phyloP scores from a whole-genome alignment of 352 stramenopile genomes.

The Globisporangium irregulare region DNA sequence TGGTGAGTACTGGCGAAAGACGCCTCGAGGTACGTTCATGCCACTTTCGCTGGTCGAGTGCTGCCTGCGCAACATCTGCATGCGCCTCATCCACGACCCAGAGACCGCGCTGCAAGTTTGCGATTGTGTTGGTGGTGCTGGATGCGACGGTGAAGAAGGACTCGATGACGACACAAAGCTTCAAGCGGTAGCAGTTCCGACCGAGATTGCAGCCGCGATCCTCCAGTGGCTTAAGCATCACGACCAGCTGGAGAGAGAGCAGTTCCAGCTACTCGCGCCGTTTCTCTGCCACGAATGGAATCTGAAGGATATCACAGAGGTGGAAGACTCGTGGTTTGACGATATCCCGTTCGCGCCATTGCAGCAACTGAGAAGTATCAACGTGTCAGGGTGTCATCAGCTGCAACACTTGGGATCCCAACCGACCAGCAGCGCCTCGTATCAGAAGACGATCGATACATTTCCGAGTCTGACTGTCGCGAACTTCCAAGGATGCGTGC shows the following conservation, averaged over 20 bases:
- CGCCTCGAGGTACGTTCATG: conserved; percentile 28
- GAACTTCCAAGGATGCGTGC: conserved; percentile 47
- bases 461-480: conserved; percentile 52
- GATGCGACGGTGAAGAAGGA: neutral
- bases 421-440: conserved; percentile 2
- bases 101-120: conserved; percentile 12
- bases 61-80: conserved; percentile 51
- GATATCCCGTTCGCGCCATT: conserved; percentile 34
- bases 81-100: conserved; percentile 37
- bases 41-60: conserved; percentile 58
- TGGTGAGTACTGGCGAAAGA: conserved; percentile 52
- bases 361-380: conserved; percentile 52
- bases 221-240: conserved; percentile 56
- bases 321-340: conserved; percentile 71
- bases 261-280: conserved; percentile 54
- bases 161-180: conserved; percentile 5
- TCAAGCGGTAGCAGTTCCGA: conserved; percentile 24
- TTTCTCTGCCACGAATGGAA: conserved; percentile 63
- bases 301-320: conserved; percentile 38
- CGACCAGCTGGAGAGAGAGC: conserved; percentile 45
- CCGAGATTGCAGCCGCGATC: conserved; percentile 41
- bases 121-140: neutral
- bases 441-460: conserved; percentile 28
- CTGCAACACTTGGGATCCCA: conserved; percentile 45
- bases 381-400: conserved; percentile 54